Evolutionary conservation across 2,329 filamentous ascomycete genomes (phyloP).

Genomic region (Aureobasidium sp.): DNA sequence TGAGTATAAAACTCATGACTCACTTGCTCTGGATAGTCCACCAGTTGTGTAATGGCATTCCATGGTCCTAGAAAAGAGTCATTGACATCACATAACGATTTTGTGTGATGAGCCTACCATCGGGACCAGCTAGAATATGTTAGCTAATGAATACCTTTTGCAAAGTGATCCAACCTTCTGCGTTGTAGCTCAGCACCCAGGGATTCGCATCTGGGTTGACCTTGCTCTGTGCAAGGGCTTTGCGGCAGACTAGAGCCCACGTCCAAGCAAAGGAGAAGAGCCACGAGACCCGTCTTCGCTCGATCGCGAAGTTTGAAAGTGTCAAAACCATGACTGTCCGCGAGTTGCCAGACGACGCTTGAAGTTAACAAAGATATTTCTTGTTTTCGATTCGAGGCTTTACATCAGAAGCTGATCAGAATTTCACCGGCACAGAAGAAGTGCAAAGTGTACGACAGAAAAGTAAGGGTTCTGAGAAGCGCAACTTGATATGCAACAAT

Average conservation of each 20-base stretch:
- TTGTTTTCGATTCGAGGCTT: neutral
- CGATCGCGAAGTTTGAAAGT: neutral
- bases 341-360: neutral
- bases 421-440: neutral
- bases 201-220: neutral
- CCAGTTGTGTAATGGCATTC: neutral
- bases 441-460: neutral
- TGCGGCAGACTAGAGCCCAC: neutral
- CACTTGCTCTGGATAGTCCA: conserved; percentile 2
- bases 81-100: neutral
- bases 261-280: neutral
- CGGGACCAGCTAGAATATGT: neutral
- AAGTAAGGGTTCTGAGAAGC: neutral
- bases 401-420: neutral
- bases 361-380: neutral
- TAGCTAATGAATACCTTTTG: neutral
- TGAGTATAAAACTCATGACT: neutral
- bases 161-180: neutral
- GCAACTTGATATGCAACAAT: neutral
- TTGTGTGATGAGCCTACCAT: neutral
- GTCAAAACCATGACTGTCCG: neutral
- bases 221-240: neutral
- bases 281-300: neutral
- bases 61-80: neutral
- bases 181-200: neutral